phyloP scores from a whole-genome alignment of 1,284 basidiomycete species.

The Vanrija sp. region DNA sequence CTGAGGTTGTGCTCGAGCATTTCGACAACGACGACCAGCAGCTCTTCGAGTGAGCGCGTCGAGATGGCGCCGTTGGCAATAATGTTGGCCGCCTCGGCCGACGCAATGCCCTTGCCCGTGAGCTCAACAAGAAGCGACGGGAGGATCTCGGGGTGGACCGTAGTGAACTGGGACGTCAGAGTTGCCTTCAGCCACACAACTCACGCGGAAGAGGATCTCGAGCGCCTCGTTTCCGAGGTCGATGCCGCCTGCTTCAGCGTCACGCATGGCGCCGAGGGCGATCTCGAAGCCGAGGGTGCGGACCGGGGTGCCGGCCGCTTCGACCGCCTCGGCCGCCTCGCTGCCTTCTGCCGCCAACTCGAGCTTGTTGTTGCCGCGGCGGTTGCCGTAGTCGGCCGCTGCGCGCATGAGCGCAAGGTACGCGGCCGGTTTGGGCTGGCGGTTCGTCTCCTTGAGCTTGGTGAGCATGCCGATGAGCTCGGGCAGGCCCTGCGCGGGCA shows the following conservation, averaged over 20 bases:
- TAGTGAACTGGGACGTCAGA: conserved; percentile 14
- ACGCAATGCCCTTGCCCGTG: not conserved
- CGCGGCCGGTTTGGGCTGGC: conserved; percentile 27
- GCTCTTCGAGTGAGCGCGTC: conserved; percentile 24
- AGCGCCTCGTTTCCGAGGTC: conserved; percentile 30
- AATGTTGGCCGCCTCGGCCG: conserved; percentile 17
- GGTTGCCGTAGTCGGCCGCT: conserved; percentile 25
- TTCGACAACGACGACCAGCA: conserved; percentile 28
- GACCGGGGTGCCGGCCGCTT: not conserved
- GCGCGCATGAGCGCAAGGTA: conserved; percentile 33
- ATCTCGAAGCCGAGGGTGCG: conserved; percentile 31
- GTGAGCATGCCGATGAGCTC: conserved; percentile 24
- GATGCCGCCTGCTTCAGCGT: conserved; percentile 32
- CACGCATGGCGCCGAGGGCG: conserved; percentile 31
- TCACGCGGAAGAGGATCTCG: conserved; percentile 32
- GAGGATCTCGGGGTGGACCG: conserved; percentile 28
- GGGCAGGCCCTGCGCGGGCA: conserved; percentile 10
- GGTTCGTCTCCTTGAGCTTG: conserved; percentile 15
- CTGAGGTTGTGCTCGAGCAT: conserved; percentile 27
- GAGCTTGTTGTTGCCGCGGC: conserved; percentile 6
- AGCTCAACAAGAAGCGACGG: conserved; percentile 27
- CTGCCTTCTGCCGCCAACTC: conserved; percentile 13
- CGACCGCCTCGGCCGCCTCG: not conserved
- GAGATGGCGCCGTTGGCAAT: conserved; percentile 19
- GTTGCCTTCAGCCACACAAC: conserved; percentile 7